phyloP scores from a whole-genome alignment of 495 filamentous ascomycete genomes.

The Podospora conica region DNA sequence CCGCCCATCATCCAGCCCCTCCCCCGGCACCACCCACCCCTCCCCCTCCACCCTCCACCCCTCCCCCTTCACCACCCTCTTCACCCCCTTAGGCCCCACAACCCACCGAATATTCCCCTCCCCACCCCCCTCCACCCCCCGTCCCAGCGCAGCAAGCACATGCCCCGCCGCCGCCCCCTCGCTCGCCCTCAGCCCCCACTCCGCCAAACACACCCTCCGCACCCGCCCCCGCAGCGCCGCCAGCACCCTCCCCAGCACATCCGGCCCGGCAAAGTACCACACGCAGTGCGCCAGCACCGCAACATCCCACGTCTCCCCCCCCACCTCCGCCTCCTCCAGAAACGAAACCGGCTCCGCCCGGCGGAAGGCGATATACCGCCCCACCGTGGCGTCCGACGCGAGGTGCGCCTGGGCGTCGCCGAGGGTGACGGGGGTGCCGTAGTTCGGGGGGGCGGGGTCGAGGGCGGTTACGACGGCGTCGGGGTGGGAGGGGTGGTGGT shows the following conservation, averaged over 20 bases:
- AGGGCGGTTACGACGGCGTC: conserved; percentile 42
- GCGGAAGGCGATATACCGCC: conserved; percentile 37
- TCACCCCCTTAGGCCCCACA: conserved; percentile 16
- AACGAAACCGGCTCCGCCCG: conserved; percentile 30
- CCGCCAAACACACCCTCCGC: conserved; percentile 32
- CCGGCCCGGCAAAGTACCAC: conserved; percentile 42
- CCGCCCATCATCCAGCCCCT: conserved; percentile 38
- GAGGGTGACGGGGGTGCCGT: conserved; percentile 37
- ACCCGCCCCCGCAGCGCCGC: conserved; percentile 27
- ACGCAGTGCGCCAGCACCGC: conserved; percentile 44
- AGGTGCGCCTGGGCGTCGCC: conserved; percentile 30
- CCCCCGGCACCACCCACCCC: conserved; percentile 25
- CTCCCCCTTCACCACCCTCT: conserved; percentile 13
- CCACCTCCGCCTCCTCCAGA: conserved; percentile 12
- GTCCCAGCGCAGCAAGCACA: conserved; percentile 39
- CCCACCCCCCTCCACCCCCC: conserved; percentile 16
- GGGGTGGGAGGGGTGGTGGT: conserved; percentile 34
- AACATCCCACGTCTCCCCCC: conserved; percentile 32
- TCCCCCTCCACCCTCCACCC: conserved; percentile 28
- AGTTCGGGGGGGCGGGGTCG: conserved; percentile 45
- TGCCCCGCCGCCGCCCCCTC: conserved; percentile 31
- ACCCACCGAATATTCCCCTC: conserved; percentile 18
- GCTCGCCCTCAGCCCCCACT: conserved; percentile 32
- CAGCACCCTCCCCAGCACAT: conserved; percentile 29
- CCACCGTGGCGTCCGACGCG: conserved; percentile 25